Evolutionary conservation across 495 filamentous ascomycete genomes (phyloP), one percentile per base, ranked within the genome.

Genomic region (Tetracladium marchalianum): DNA sequence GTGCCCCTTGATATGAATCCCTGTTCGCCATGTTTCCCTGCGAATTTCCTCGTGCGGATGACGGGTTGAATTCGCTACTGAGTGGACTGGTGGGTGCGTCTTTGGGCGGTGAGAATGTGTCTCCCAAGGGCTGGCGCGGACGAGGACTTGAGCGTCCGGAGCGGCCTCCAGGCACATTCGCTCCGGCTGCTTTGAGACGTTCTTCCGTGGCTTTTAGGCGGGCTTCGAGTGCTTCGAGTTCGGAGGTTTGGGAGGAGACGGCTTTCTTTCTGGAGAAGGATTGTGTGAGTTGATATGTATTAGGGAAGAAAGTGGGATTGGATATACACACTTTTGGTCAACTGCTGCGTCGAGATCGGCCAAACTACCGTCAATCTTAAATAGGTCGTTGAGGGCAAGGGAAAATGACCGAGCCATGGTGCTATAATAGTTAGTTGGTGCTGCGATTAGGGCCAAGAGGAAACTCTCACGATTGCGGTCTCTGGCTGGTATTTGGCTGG

Each of bases 321-420:
- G 61, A 31, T n/a, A 47, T 42, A 70, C 82, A 60, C 73, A 97
- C 90, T 90, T 90, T 62, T 87, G 79, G 60, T 93, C 80, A 36
- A 94, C 78, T 45, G 80, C 78, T 55, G 82, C 75, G 46, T 82
- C 77, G 17, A 97, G 73, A 48, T 85, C 75, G 55, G 84, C 79
- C 49, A 95, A 66, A 53, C 78, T 79, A 57, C 81, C 84, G 53
- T 94, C 84, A 55, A 92, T 80, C 53, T 81, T 75, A 63, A 97
- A 97, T 50, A 89, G 81, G 62, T 88, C 85, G 66, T 93, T 85
- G 44, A 97, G 73, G 58, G 85, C 84, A 18, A 81, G 69, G 27
- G 87, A 87, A 70, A 97, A 96, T 46, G 80, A 83, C 46, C 82
- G 81, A 18, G 89, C 90, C 62, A 95, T 80, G 45, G 85, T 90